phyloP scores from a whole-genome alignment of 306 rosid species.

The Trichosanthes truncata region DNA sequence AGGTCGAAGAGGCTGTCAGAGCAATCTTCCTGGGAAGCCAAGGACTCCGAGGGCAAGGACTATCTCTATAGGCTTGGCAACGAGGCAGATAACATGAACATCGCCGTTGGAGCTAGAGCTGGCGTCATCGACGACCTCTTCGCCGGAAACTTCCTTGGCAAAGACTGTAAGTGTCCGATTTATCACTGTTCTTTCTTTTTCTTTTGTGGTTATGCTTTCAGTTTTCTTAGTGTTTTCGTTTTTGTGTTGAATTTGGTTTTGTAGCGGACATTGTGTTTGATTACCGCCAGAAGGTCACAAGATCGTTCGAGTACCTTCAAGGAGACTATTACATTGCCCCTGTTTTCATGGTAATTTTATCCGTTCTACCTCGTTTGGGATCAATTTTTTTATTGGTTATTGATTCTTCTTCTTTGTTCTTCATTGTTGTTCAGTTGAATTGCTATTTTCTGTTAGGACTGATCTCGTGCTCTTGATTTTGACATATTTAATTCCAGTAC shows the following conservation, averaged over 20 bases:
- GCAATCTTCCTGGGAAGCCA: conserved; percentile 85
- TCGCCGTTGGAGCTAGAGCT: conserved; percentile 85
- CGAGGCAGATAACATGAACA: conserved; percentile 92
- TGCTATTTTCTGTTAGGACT: neutral
- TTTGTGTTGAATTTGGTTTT: neutral
- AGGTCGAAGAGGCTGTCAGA: conserved; percentile 45
- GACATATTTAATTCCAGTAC: neutral
- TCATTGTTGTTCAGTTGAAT: neutral
- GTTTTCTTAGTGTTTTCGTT: neutral
- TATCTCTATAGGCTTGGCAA: conserved; percentile 74
- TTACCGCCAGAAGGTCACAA: conserved; percentile 85
- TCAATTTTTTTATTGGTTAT: neutral
- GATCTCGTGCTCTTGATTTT: neutral
- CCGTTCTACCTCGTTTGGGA: neutral
- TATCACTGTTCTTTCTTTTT: neutral
- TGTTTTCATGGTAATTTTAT: conserved; percentile 60
- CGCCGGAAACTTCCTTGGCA: conserved; percentile 78
- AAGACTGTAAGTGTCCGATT: conserved; percentile 36
- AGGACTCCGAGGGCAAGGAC: conserved; percentile 68
- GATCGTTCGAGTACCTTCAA: conserved; percentile 71
- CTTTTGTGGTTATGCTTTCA: neutral
- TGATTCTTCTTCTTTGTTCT: neutral
- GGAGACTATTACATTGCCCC: conserved; percentile 96
- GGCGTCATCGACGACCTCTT: conserved; percentile 81
- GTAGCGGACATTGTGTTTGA: conserved; percentile 92